Evolutionary conservation across 2,329 filamentous ascomycete genomes (phyloP).

Genomic region (Pestalotiopsis sp.): DNA sequence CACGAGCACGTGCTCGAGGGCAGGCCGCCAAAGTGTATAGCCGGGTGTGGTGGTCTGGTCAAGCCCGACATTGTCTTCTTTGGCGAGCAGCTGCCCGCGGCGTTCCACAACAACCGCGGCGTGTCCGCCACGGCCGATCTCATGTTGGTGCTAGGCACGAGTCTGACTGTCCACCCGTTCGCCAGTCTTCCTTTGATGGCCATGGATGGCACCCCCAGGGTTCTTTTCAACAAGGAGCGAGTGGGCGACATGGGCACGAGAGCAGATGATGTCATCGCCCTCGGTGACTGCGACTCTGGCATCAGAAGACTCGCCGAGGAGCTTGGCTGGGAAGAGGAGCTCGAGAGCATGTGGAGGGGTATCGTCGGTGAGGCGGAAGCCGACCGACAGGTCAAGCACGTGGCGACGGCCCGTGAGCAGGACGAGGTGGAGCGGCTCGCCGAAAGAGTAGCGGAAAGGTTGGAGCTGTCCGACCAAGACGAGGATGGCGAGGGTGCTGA

Average conservation of each 20-base stretch:
- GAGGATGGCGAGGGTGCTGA: conserved; percentile 14
- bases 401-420: conserved; percentile 27
- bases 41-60: conserved; percentile 74
- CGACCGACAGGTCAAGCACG: conserved; percentile 42
- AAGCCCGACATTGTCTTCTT: conserved; percentile 98
- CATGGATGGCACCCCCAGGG: conserved; percentile 64
- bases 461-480: conserved; percentile 20
- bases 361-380: conserved; percentile 66
- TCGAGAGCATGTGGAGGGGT: conserved; percentile 74
- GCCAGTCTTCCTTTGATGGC: conserved; percentile 74
- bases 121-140: conserved; percentile 69
- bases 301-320: conserved; percentile 77
- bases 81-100: conserved; percentile 63
- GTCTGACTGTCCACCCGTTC: conserved; percentile 86
- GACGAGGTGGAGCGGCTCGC: conserved; percentile 44
- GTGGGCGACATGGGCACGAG: conserved; percentile 80
- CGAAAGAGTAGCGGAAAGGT: conserved; percentile 33
- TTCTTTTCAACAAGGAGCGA: conserved; percentile 85
- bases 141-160: conserved; percentile 86
- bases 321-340: conserved; percentile 83
- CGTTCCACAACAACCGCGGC: conserved; percentile 63
- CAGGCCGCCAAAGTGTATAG: conserved; percentile 70
- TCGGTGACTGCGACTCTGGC: conserved; percentile 83
- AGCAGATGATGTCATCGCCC: conserved; percentile 79
- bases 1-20: conserved; percentile 65